phyloP scores from a whole-genome alignment of 352 stramenopile genomes.

The Pythium pyrilobum region DNA sequence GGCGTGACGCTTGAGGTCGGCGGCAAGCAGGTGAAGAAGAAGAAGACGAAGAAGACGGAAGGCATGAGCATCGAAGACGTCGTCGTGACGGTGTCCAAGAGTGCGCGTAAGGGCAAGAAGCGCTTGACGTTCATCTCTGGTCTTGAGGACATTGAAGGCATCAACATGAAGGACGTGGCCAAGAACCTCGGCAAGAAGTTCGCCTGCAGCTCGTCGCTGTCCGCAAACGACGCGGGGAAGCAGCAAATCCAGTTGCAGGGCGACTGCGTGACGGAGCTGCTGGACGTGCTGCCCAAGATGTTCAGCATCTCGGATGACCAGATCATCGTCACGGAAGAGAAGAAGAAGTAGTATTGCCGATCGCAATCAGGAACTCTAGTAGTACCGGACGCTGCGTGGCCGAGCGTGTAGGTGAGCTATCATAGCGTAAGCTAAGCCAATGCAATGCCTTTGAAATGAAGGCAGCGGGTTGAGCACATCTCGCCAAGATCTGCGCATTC shows the following conservation, averaged over 20 bases:
- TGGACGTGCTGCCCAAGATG: slow-evolving; percentile 71
- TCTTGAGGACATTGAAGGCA: slow-evolving; percentile 71
- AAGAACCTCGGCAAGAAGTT: slow-evolving; percentile 82
- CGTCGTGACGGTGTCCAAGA: slow-evolving; percentile 63
- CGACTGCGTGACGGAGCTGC: slow-evolving; percentile 68
- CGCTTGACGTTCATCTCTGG: slow-evolving; percentile 78
- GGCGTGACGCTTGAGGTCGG: slow-evolving; percentile 68
- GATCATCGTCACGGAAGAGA: slow-evolving; percentile 69
- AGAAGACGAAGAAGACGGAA: slow-evolving; percentile 76
- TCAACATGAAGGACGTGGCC: slow-evolving; percentile 80
- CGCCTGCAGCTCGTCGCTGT: slow-evolving; percentile 75
- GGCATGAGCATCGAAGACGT: slow-evolving; percentile 68
- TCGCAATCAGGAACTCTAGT: too few species aligned
- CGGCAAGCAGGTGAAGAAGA: slow-evolving; percentile 79
- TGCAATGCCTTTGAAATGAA: too few species aligned
- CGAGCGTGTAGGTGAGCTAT: background rate
- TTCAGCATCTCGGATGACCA: slow-evolving; percentile 71
- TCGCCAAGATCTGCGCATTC: too few species aligned
- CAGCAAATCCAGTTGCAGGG: slow-evolving; percentile 82
- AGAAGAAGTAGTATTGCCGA: slow-evolving; percentile 36
- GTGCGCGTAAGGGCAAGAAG: slow-evolving; percentile 72
- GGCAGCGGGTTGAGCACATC: slow-evolving; percentile 1
- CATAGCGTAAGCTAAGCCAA: too few species aligned
- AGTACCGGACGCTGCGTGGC: too few species aligned
- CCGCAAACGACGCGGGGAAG: slow-evolving; percentile 66